phyloP scores from a whole-genome alignment of 2,329 filamentous ascomycete species.

The Hypoxylon sp. region DNA sequence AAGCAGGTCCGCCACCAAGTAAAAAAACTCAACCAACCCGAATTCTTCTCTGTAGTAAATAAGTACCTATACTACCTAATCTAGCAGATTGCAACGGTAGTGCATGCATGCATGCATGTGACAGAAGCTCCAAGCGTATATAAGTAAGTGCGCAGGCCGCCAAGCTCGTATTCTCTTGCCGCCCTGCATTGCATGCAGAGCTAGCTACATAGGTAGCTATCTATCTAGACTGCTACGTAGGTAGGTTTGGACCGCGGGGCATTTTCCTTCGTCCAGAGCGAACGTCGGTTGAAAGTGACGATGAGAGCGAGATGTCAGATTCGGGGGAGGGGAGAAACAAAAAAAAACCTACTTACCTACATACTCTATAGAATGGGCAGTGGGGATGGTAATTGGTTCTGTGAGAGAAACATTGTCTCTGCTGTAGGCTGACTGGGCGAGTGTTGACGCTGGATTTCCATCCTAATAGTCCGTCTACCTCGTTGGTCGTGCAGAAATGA shows the following conservation, averaged over 20 bases:
- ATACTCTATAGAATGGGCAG: not conserved
- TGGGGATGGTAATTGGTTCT: conserved; percentile 2
- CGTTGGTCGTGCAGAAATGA: not conserved
- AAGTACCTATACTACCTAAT: not conserved
- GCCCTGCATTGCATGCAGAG: too few species aligned
- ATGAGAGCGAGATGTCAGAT: too few species aligned
- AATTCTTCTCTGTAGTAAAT: not conserved
- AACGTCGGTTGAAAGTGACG: too few species aligned
- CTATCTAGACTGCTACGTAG: not conserved
- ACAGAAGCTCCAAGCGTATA: conserved; percentile 4
- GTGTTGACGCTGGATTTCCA: too few species aligned
- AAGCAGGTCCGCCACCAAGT: conserved; percentile 1
- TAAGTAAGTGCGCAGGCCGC: conserved; percentile 17
- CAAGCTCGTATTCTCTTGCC: conserved; percentile 35
- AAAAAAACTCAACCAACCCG: conserved; percentile 13
- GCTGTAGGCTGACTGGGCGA: conserved; percentile 8
- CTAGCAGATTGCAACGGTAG: conserved; percentile 20
- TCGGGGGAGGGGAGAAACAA: not conserved
- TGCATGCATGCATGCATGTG: too few species aligned
- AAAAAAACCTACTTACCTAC: not conserved
- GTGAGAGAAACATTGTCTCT: conserved; percentile 16
- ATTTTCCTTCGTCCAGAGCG: too few species aligned
- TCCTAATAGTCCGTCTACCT: conserved; percentile 15
- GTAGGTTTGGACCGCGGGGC: conserved; percentile 21
- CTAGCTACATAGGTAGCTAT: conserved; percentile 2